These are phyloP conservation scores for Coccinonectria pachysandricola DNA, from an alignment of 2,329 filamentous ascomycete species.

Conservation along the genomic window DNA sequence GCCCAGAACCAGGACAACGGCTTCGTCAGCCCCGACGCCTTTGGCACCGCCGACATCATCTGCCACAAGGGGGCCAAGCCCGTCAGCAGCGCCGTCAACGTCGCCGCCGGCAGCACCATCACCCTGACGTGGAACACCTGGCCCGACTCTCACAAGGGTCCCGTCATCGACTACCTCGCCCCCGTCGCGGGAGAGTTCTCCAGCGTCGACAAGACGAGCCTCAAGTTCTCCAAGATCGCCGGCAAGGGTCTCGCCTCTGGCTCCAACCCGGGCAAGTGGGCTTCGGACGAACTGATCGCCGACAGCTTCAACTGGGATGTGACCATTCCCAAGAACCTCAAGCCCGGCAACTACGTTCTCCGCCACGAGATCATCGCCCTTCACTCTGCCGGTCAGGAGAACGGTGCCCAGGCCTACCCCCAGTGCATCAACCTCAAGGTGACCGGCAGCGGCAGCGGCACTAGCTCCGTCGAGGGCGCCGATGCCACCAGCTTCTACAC, in stretches of 20 bases:
- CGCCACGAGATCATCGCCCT: conserved; percentile 47
- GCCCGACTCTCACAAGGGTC: conserved; percentile 54
- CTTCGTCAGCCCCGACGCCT: conserved; percentile 35
- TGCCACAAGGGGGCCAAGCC: conserved; percentile 35
- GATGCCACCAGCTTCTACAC: conserved; percentile 27
- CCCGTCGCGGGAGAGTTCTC: conserved; percentile 40
- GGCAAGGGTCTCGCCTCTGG: conserved; percentile 40
- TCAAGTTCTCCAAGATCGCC: conserved; percentile 52
- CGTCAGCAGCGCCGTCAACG: conserved; percentile 28
- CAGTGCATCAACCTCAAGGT: conserved; percentile 41
- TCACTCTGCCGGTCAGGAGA: conserved; percentile 32
- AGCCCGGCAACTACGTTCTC: conserved; percentile 42
- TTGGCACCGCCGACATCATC: conserved; percentile 32
- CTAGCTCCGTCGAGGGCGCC: conserved; percentile 17
- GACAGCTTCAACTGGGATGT: conserved; percentile 37
- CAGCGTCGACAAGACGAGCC: conserved; percentile 36
- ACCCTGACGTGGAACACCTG: conserved; percentile 54
- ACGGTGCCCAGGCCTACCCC: conserved; percentile 40
- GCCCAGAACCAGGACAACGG: conserved; percentile 29
- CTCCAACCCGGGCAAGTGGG: conserved; percentile 40
- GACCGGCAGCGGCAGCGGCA: conserved; percentile 26
- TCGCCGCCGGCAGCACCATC: conserved; percentile 49
- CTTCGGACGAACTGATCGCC: conserved; percentile 38
- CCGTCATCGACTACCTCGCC: conserved; percentile 51
- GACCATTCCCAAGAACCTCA: conserved; percentile 35